Evolutionary conservation across 306 rosid genomes (phyloP), one percentile per base, ranked within the genome.

Genomic region (Glycine tomentella): DNA sequence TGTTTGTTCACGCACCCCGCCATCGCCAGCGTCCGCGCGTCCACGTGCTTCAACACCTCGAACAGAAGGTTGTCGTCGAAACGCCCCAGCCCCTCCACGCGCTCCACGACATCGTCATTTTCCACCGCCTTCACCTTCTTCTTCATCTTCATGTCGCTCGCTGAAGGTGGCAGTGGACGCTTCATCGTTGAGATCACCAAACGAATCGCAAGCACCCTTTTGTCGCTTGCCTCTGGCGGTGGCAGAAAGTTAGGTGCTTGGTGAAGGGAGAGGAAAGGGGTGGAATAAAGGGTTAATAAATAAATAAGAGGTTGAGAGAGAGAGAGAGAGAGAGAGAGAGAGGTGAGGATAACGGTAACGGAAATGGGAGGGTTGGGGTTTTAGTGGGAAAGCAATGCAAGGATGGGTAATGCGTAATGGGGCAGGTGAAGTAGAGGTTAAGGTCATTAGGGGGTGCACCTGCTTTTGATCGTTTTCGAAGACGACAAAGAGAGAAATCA

Each of bases 31-130:
- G 98, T 79, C 84, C 72, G 84, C 3, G 92, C 97, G 17, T 96
- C 97, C 69, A 89, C 98, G 83, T 92, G 98, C 77, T 93, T 96
- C 14, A 96, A 53, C 86, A 96, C 98, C 91, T 96, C 99, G 69
- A 91, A 96, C 67, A 96, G 74, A 66, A 96, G 77, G 62, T 93
- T 92, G 38, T 92, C 97, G 48, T 96, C 98, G 83, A 96, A 86
- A 85, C 76, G 84, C 45, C 61, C 40, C 9, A 82, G 63, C 34
- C 92, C 94, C 9, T 77, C 55, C n/a, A 9, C 50, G 7, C 92
- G 93, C 9, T 77, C 55, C n/a, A 9, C 31, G 7, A 4, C 16
- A 0, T 4, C 66, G 0, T 80, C 90, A 0, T 7, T 63, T 1
- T 46, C 87, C 9, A 34, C 84, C 16, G 75, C 45, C 83, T 90